These are phyloP conservation scores for Phytophthora ohioensis DNA, from an alignment of 352 stramenopile genomes.

Conservation along the genomic window DNA sequence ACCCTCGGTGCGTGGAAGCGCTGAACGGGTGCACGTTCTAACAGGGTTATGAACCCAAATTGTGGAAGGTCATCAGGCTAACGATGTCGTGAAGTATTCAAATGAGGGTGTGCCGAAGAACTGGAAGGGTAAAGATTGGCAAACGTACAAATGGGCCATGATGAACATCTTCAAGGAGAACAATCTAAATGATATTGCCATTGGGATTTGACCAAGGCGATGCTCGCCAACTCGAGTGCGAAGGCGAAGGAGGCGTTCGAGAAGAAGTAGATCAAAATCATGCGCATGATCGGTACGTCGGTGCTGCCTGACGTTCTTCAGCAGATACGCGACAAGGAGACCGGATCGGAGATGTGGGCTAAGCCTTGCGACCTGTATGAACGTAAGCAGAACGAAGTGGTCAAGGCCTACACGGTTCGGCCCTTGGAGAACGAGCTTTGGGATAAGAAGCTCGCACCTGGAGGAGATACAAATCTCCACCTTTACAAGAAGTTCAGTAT, in stretches of 20 bases:
- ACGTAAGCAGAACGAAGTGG: constrained; percentile 1
- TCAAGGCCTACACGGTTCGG: not conserved
- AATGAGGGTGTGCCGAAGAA: constrained; percentile 25
- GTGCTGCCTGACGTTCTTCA: constrained; percentile 2
- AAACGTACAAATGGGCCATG: not conserved
- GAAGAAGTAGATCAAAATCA: constrained; percentile 10
- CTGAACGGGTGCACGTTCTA: too few relatives aligned
- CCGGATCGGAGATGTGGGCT: constrained; percentile 3
- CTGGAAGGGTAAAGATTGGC: not conserved
- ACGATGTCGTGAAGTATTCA: not conserved
- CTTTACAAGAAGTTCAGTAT: constrained; percentile 1
- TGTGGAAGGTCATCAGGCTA: not conserved
- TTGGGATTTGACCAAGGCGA: not conserved
- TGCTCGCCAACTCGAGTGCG: not conserved
- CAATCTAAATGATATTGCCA: not conserved
- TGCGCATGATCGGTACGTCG: constrained; percentile 12
- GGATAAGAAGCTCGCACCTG: constrained; percentile 1
- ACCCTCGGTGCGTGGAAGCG: too few relatives aligned
- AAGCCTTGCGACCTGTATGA: constrained; percentile 2
- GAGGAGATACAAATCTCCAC: constrained; percentile 5
- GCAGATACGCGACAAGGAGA: constrained; percentile 15
- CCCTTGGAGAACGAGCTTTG: not conserved
- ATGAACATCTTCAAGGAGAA: constrained; percentile 2
- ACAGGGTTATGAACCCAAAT: not conserved
- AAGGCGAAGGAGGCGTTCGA: constrained; percentile 5